phyloP scores from a whole-genome alignment of 805 yeast genomes.

The Starmerella davenportii region DNA sequence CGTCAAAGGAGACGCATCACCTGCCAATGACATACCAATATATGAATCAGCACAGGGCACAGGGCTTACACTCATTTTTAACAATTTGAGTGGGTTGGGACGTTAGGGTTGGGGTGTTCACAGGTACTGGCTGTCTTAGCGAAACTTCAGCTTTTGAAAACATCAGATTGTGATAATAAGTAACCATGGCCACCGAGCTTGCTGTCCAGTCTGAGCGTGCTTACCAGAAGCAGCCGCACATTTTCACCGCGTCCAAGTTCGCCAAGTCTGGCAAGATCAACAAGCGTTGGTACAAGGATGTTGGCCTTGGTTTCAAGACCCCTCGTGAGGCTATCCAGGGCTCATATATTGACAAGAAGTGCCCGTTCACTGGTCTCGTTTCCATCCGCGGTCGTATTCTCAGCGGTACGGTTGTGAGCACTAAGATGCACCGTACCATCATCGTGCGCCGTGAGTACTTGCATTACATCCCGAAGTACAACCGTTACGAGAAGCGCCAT shows the following conservation, averaged over 20 bases:
- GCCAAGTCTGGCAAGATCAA: conserved; percentile 89
- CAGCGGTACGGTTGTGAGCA: conserved; percentile 98
- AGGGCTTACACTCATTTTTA: too few species aligned
- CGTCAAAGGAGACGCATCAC: too few species aligned
- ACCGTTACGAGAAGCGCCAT: conserved; percentile 99
- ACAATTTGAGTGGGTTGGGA: conserved; percentile 1
- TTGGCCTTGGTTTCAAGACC: conserved; percentile 99
- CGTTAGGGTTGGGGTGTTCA: neutral
- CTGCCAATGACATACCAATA: too few species aligned
- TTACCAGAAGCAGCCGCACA: conserved; percentile 99
- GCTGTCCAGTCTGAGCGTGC: conserved; percentile 99
- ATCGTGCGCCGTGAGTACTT: conserved; percentile 99
- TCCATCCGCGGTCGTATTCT: conserved; percentile 99
- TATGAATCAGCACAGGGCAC: too few species aligned
- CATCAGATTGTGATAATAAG: conserved; percentile 12
- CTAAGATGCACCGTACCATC: conserved; percentile 99
- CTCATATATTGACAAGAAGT: conserved; percentile 97
- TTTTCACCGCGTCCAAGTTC: conserved; percentile 99
- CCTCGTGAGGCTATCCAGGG: conserved; percentile 98
- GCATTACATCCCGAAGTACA: conserved; percentile 98
- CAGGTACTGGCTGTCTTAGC: neutral
- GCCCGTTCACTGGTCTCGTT: conserved; percentile 94
- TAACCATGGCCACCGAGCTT: conserved; percentile 90
- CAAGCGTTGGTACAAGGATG: conserved; percentile 99
- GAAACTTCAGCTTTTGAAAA: conserved; percentile 1